Percentiles rank a stretch among this genome's conserved stretches.
Conservation (phyloP, 805 yeast species). For the Ascoidea asiatica region DNA sequence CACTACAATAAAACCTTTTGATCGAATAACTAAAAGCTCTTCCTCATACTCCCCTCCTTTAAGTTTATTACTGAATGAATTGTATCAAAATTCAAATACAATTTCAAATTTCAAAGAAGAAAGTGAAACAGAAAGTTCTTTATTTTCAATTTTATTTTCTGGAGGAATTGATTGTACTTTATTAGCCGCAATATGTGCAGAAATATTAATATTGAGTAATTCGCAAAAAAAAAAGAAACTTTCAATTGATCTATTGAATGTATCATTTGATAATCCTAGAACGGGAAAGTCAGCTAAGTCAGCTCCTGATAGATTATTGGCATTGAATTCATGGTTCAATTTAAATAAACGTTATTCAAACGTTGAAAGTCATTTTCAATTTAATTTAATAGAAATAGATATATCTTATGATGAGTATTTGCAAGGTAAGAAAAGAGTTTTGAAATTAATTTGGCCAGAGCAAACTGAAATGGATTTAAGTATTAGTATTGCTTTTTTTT, state of each 20-base stretch:
- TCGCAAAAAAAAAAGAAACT: conserved; percentile 9
- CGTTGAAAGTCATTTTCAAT: conserved; percentile 22
- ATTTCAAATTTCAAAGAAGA: background rate
- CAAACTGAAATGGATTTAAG: conserved; percentile 91
- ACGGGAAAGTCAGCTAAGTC: conserved; percentile 41
- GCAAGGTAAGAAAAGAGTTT: conserved; percentile 34
- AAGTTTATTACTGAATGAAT: too few relatives aligned
- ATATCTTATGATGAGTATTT: conserved; percentile 60
- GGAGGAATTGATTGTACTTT: conserved; percentile 95
- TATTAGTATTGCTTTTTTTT: conserved; percentile 89
- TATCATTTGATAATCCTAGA: conserved; percentile 85
- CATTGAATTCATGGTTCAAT: conserved; percentile 44
- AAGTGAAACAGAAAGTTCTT: conserved; percentile 11
- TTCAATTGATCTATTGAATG: conserved; percentile 68
- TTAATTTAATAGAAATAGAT: conserved; percentile 52
- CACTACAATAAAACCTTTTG: conserved; percentile 46
- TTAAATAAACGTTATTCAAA: conserved; percentile 29
- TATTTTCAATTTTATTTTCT: conserved; percentile 61
- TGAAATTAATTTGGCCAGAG: conserved; percentile 64
- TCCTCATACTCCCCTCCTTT: too few relatives aligned
- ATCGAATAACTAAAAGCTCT: conserved; percentile 19
- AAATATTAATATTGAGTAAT: conserved; percentile 16
- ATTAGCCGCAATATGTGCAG: conserved; percentile 42
- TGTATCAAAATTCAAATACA: too few relatives aligned
- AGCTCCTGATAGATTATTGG: conserved; percentile 82